These are phyloP conservation scores for Zalerion maritima DNA, from an alignment of 495 filamentous ascomycete species.

Conservation along the genomic window DNA sequence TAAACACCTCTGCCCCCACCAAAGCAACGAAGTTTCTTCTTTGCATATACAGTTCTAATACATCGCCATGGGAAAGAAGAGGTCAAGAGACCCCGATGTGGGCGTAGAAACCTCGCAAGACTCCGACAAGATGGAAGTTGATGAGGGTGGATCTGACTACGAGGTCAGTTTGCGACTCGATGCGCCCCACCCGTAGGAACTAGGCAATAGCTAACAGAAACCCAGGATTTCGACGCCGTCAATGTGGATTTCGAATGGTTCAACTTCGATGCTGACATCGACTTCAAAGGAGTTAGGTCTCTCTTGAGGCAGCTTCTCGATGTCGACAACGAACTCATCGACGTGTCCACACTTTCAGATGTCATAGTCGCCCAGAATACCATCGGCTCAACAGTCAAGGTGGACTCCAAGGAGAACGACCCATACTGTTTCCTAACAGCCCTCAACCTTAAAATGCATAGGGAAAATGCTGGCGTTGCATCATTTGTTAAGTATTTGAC, in stretches of 20 bases:
- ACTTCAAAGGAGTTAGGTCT: constrained; percentile 89
- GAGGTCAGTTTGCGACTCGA: constrained; percentile 17
- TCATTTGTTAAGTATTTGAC: constrained; percentile 57
- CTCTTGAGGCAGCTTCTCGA: constrained; percentile 92
- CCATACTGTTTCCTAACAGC: constrained; percentile 91
- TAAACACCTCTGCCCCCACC: no score
- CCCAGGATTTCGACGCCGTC: constrained; percentile 72
- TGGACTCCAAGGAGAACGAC: constrained; percentile 84
- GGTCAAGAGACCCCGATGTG: constrained; percentile 29
- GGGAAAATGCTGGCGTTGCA: constrained; percentile 55
- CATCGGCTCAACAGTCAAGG: constrained; percentile 89
- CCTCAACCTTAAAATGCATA: constrained; percentile 68
- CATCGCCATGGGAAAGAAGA: constrained; percentile 34
- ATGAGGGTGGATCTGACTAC: constrained; percentile 31
- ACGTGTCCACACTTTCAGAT: constrained; percentile 73
- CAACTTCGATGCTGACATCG: constrained; percentile 75
- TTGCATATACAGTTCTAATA: constrained; percentile 1
- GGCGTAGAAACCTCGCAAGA: constrained; percentile 18
- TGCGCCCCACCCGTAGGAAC: constrained; percentile 2
- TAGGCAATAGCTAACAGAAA: constrained; percentile 12
- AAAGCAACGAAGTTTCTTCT: no score
- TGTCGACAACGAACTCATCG: constrained; percentile 66
- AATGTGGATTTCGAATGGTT: constrained; percentile 98
- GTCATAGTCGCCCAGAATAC: constrained; percentile 78
- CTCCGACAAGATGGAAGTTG: constrained; percentile 30